A percentile compares a stretch with the other conserved stretches of the same genome.
phyloP scores from a whole-genome alignment of 1,284 basidiomycete genomes.

The Rhodofomes roseus region DNA sequence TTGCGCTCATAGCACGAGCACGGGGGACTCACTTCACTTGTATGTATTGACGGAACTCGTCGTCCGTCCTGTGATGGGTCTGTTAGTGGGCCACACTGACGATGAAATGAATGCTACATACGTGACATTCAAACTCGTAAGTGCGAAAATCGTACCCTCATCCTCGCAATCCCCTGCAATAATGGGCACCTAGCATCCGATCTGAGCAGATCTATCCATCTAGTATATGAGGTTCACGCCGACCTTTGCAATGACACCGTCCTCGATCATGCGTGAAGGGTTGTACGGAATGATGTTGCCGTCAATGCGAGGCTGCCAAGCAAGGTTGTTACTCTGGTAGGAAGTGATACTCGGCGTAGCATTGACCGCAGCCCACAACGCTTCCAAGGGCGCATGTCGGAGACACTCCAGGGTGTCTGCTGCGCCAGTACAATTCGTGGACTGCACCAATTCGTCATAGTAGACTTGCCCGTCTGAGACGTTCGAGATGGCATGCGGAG shows the following conservation, averaged over 20 bases:
- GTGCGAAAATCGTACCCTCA: constrained; percentile 30
- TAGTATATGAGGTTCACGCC: too few relatives aligned
- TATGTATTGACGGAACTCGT: too few relatives aligned
- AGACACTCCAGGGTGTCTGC: constrained; percentile 39
- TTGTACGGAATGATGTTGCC: constrained; percentile 26
- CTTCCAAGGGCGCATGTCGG: constrained; percentile 28
- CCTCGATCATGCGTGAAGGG: constrained; percentile 28
- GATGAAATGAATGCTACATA: constrained; percentile 36
- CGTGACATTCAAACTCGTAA: constrained; percentile 19
- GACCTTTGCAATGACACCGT: constrained; percentile 24
- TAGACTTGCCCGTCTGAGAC: constrained; percentile 28
- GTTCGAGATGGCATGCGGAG: constrained; percentile 28
- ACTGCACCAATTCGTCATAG: constrained; percentile 31
- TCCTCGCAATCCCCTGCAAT: constrained; percentile 29
- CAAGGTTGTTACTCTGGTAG: constrained; percentile 15
- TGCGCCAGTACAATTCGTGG: constrained; percentile 27
- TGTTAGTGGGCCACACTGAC: too few relatives aligned
- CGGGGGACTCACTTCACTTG: too few relatives aligned
- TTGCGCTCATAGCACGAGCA: too few relatives aligned
- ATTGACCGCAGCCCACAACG: constrained; percentile 28
- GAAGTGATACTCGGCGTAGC: constrained; percentile 14
- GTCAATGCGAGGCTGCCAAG: constrained; percentile 34
- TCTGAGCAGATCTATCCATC: too few relatives aligned
- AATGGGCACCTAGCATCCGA: background rate
- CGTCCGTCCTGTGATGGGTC: too few relatives aligned